A percentile compares a stretch with the other conserved stretches of the same genome.
phyloP scores from a whole-genome alignment of 139 green algal genomes.

The Chlamydomonas eustigma region DNA sequence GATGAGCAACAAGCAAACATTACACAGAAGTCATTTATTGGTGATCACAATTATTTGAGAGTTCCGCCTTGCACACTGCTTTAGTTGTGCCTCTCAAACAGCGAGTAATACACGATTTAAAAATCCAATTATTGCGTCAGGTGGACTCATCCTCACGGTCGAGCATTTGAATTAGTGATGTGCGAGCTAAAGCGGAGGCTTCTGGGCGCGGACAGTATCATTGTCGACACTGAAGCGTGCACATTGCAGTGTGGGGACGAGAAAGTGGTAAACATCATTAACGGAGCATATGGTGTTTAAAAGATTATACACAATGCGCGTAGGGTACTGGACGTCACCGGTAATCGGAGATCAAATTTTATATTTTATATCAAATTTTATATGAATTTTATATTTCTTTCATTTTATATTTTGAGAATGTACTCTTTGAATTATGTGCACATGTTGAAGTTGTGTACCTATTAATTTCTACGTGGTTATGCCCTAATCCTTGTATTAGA shows the following conservation, averaged over 20 bases:
- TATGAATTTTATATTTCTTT: too few species aligned
- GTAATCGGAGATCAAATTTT: too few species aligned
- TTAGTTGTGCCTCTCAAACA: background rate
- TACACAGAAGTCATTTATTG: background rate
- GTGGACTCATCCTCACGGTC: slow-evolving; percentile 5
- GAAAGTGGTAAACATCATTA: background rate
- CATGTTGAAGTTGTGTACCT: too few species aligned
- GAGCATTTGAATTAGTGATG: slow-evolving; percentile 18
- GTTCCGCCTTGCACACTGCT: background rate
- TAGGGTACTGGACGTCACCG: too few species aligned
- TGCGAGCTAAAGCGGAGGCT: slow-evolving; percentile 8
- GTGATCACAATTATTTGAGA: too few species aligned
- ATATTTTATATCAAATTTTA: too few species aligned
- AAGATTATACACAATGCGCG: too few species aligned
- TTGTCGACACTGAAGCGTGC: slow-evolving; percentile 1
- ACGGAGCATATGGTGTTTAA: too few species aligned
- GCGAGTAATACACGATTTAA: background rate
- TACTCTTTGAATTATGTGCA: too few species aligned
- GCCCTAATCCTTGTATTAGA: too few species aligned
- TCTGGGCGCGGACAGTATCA: background rate
- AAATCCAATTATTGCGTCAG: background rate
- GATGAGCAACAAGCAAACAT: background rate
- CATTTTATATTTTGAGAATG: too few species aligned
- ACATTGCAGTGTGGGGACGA: background rate
- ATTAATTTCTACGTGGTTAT: too few species aligned